Conservation (phyloP, 73 alveolate genomes). For the Halteria grandinella region DNA sequence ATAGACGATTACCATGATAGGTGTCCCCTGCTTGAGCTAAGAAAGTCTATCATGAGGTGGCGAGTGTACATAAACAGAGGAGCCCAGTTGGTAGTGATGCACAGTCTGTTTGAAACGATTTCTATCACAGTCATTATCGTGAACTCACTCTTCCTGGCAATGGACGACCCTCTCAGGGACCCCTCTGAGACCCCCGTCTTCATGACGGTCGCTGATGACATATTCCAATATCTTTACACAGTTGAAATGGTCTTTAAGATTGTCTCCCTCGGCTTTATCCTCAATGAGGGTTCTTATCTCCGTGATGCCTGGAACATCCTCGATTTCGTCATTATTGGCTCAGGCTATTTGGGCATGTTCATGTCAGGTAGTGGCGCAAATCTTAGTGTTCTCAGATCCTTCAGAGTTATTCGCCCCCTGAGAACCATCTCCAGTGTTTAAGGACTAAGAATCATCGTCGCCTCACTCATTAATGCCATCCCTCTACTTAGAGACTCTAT, state of each 20-base stretch:
- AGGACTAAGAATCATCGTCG: constrained; percentile 92
- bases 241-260: constrained; percentile 57
- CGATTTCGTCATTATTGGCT: constrained; percentile 72
- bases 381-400: constrained; percentile 89
- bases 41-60: constrained; percentile 36
- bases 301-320: constrained; percentile 84
- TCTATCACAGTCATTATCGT: constrained; percentile 35
- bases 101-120: constrained; percentile 26
- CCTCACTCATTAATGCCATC: constrained; percentile 89
- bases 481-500: constrained; percentile 91
- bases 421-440: constrained; percentile 95
- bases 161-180: constrained; percentile 39
- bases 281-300: constrained; percentile 45
- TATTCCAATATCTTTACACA: constrained; percentile 43
- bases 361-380: constrained; percentile 62
- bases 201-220: background rate
- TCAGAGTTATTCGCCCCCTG: constrained; percentile 96
- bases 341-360: constrained; percentile 77
- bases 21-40: constrained; percentile 56
- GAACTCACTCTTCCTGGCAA: constrained; percentile 22
- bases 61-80: constrained; percentile 13
- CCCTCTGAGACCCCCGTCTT: constrained; percentile 34
- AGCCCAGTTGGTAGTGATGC: constrained; percentile 26
- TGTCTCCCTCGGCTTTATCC: constrained; percentile 29
- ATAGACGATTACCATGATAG: constrained; percentile 57